Evolutionary conservation across 2,329 filamentous ascomycete species (phyloP).

Genomic region (Westerdykella ornata): DNA sequence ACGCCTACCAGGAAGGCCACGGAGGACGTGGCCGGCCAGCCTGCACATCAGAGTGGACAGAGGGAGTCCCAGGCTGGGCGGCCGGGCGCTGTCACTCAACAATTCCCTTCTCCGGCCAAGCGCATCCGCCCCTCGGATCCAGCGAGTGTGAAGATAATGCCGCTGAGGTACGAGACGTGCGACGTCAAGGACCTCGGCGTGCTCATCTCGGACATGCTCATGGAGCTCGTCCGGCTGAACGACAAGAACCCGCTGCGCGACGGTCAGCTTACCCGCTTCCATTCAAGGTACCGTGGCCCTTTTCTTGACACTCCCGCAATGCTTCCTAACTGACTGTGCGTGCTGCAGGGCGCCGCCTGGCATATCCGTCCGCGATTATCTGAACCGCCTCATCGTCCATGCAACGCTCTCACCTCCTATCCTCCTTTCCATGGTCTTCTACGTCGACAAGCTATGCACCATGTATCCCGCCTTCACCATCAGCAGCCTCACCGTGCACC

Average conservation of each 20-base stretch:
- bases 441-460: constrained; percentile 89
- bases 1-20: constrained; percentile 2
- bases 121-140: constrained; percentile 34
- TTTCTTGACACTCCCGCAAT: not conserved
- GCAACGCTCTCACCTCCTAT: constrained; percentile 89
- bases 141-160: constrained; percentile 51
- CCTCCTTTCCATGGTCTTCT: constrained; percentile 97
- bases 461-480: constrained; percentile 94
- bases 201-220: constrained; percentile 88
- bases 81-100: constrained; percentile 5
- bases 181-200: constrained; percentile 80
- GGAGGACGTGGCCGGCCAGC: constrained; percentile 4
- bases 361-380: constrained; percentile 90
- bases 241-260: constrained; percentile 79
- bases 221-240: constrained; percentile 89
- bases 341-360: constrained; percentile 62
- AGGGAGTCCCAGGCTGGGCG: constrained; percentile 4
- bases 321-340: constrained; percentile 3
- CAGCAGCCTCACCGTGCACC: constrained; percentile 91
- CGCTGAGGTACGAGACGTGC: constrained; percentile 73
- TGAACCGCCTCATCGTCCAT: constrained; percentile 86
- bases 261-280: constrained; percentile 85
- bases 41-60: constrained; percentile 7
- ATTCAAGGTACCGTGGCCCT: constrained; percentile 63
- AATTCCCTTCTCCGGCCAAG: constrained; percentile 25